These are phyloP conservation scores for Linum lewisii DNA, from an alignment of 345 rosid species.

Conservation along the genomic window DNA sequence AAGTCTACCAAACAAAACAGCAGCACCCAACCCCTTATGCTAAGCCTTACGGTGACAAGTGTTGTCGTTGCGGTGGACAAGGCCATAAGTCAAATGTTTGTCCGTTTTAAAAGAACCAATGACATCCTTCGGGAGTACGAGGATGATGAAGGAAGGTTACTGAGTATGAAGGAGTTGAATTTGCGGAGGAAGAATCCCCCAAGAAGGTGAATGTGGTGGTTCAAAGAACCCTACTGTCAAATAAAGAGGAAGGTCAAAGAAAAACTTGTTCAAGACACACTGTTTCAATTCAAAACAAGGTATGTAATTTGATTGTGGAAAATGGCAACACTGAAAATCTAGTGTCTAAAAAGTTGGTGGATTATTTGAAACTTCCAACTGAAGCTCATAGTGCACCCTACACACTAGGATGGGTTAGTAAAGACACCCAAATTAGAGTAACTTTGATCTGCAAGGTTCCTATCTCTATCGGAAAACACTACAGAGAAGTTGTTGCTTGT, in stretches of 20 bases:
- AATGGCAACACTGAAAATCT: too few relatives aligned
- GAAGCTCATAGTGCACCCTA: too few relatives aligned
- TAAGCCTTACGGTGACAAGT: neutral
- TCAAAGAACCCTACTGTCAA: neutral
- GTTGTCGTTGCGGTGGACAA: neutral
- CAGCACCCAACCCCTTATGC: neutral
- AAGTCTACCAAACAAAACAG: too few relatives aligned
- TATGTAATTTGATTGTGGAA: too few relatives aligned
- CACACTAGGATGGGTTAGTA: too few relatives aligned
- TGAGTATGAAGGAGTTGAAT: neutral
- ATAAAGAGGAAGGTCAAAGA: neutral
- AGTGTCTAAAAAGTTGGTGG: too few relatives aligned
- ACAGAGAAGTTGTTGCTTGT: neutral
- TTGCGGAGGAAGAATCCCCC: neutral
- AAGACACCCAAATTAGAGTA: neutral
- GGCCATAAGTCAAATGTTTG: neutral
- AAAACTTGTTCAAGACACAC: neutral
- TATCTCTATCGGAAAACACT: conserved; percentile 3
- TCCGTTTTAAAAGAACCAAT: neutral
- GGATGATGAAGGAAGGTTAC: neutral
- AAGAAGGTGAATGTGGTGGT: neutral
- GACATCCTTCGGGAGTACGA: neutral
- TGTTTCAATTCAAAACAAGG: neutral
- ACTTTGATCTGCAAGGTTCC: neutral
- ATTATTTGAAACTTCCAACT: too few relatives aligned